Base-by-base conservation (phyloP, 495 filamentous ascomycete genomes). In the Pseudomonodictys pantanalensis region DNA sequence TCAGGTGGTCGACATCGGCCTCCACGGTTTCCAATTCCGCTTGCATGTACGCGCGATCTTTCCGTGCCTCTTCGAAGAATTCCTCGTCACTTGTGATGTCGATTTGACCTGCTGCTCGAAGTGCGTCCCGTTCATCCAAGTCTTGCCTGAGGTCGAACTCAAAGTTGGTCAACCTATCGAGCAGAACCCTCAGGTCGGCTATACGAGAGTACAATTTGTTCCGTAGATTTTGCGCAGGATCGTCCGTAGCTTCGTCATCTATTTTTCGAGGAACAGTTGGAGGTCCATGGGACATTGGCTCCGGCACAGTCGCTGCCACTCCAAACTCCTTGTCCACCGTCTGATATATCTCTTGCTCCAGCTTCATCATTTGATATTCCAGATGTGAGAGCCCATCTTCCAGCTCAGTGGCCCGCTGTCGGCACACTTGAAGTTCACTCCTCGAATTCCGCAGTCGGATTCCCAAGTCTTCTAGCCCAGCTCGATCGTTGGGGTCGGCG, bases 161-260 rank as follows among this genome's bases (percentile, higher is more conserved):
- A 18, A 56, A 56, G 4, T 56, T 30, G 17, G 18, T 22, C 22
- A 56, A 28, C 7, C 43, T 29, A 23, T 60, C 56, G 22, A 43
- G 17, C 0, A 44, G 28, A 25, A 52, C 35, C 11, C 47, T 32
- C 1, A 29, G 26, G 18, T 60, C 56, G 15, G 33, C 56, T 23
- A 60, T 60, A 18, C 56, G 32, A 24, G 56, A 60, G 29, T 60
- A 60, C 3, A 52, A 25, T 45, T 60, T 48, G 10, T 60, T 18
- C 15, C 18, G 2, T 4, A 23, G 7, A 22, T 23, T 28, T 53
- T 4, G 29, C 6, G 50, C 15, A 23, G 50, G n/a, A 6, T 52
- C n/a, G 3, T 20, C 24, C 11, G 2, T 29, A 2, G 47, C 7
- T 4, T 50, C 25, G 3, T 3, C 15, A 4, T 46, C 10, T 4